A percentile compares a stretch with the other conserved stretches of the same genome.
Evolutionary conservation across 257 asterid species (phyloP).

Genomic region (Gynochthodes officinalis): DNA sequence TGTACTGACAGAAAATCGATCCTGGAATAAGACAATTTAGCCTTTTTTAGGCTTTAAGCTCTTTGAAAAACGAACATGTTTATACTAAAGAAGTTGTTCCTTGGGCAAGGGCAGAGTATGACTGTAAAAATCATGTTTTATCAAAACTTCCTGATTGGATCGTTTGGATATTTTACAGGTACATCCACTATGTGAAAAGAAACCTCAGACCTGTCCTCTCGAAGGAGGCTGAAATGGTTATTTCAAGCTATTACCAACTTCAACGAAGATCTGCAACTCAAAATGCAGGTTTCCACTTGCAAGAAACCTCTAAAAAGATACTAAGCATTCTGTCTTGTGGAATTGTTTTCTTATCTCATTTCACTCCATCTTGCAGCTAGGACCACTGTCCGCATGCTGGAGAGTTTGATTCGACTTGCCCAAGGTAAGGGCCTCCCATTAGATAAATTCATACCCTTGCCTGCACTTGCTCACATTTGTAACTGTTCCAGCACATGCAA

Average conservation of each 20-base stretch:
- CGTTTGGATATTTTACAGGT: slow-evolving; percentile 44
- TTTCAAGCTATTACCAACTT: slow-evolving; percentile 95
- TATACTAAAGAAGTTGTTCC: neutral
- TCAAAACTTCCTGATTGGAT: neutral
- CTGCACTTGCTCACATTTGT: slow-evolving; percentile 23
- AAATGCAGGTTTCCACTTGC: slow-evolving; percentile 80
- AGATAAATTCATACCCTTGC: slow-evolving; percentile 3
- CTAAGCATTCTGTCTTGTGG: neutral
- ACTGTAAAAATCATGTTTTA: slow-evolving; percentile 9
- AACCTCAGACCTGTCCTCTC: slow-evolving; percentile 84
- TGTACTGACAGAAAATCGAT: neutral
- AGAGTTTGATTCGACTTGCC: slow-evolving; percentile 97
- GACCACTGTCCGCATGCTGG: slow-evolving; percentile 97
- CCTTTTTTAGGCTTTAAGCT: neutral
- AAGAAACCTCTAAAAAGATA: neutral
- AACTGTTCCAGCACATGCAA: slow-evolving; percentile 76
- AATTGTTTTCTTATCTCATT: slow-evolving; percentile 18
- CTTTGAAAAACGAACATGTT: neutral
- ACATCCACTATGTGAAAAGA: slow-evolving; percentile 76
- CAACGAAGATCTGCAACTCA: slow-evolving; percentile 94
- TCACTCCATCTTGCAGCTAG: slow-evolving; percentile 57
- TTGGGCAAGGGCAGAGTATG: neutral
- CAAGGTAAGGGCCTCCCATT: slow-evolving; percentile 50
- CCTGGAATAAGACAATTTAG: neutral
- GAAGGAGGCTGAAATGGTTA: slow-evolving; percentile 85